Evolutionary conservation across 768 basidiomycete species (phyloP), one percentile per base, ranked within the genome.

Genomic region (Lactifluus volemus): DNA sequence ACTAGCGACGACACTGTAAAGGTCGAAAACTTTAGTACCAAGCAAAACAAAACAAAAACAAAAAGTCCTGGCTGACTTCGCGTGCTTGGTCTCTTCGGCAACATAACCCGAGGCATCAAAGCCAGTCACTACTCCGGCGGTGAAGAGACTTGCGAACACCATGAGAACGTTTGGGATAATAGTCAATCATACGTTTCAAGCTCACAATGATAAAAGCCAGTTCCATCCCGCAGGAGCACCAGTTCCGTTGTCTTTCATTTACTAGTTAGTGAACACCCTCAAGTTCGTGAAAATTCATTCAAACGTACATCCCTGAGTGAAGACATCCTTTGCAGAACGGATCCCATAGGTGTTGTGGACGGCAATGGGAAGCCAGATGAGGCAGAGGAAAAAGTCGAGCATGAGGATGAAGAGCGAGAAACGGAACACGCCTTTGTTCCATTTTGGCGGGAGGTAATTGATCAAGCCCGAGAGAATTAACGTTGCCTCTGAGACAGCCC

Each of bases 311-410:
- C 84, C 86, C 76, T 80, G 76, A 2, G 86, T 89, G 67, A 96
- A 94, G 10, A 91, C 92, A 41, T 92, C 91, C 39, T 83, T 81
- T 0, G 89, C 88, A 14, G 83, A 79, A 49, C 92, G 82, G 74
- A 97, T 92, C 10, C 93, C 94, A 65, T 95, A 97, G 0, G 92
- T 92, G 66, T 79, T 85, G 5, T 85, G 86, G 3, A 92, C 94
- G 0, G 90, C 92, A 54, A 97, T 90, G 0, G 94, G 94, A 42
- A 97, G 81, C 93, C 93, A 96, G 66, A 93, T 89, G 53, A 91
- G 70, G 70, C 89, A 92, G 19, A 95, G 81, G 70, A 92, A 76
- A 73, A 94, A 93, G 75, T 96, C 93, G 53, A 93, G 73, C 78
- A 90, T 83, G 71, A 93, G 86, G 50, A 95, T 69, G 14, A 69